Evolutionary conservation across 768 basidiomycete genomes (phyloP).

Genomic region (Tulasnella sp.): DNA sequence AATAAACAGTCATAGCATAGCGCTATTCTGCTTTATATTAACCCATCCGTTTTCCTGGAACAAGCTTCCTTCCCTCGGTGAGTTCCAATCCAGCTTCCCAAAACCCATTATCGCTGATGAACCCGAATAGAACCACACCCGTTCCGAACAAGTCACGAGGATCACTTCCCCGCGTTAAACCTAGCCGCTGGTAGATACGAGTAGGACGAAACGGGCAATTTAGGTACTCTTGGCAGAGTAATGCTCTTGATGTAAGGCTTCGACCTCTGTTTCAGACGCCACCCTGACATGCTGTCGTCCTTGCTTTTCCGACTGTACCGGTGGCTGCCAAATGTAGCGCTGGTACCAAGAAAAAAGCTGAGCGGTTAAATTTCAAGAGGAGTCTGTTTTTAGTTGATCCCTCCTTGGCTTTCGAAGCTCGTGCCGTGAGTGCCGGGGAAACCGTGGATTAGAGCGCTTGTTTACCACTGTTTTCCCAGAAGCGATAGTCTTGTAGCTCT

Average conservation of each 20-base stretch:
- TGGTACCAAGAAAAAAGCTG: neutral
- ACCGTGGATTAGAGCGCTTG: neutral
- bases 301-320: neutral
- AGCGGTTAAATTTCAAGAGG: neutral
- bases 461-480: neutral
- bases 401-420: neutral
- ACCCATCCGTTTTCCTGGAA: neutral
- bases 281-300: neutral
- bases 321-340: neutral
- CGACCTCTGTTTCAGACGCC: neutral
- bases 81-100: neutral
- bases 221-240: neutral
- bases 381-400: neutral
- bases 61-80: neutral
- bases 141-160: neutral
- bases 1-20: no score
- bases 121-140: neutral
- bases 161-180: neutral
- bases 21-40: neutral
- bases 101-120: neutral
- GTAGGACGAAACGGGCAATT: neutral
- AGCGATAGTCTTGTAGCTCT: no score
- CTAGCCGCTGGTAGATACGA: neutral
- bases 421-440: neutral
- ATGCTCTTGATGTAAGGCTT: neutral